Conservation (phyloP, 805 yeast genomes). For the Lachancea quebecensis region DNA sequence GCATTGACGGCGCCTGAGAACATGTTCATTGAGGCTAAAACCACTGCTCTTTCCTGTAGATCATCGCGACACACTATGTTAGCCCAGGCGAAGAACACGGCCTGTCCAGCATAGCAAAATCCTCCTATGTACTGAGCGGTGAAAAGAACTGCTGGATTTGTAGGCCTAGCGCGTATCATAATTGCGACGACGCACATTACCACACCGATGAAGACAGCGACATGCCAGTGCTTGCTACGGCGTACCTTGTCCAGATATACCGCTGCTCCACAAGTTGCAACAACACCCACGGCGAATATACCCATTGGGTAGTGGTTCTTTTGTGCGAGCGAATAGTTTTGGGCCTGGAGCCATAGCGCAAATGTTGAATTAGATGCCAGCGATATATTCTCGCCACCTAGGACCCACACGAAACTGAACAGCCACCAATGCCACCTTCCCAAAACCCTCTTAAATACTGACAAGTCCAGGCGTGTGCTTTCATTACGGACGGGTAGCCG, state of each 20-base stretch:
- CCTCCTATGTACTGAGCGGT: slow-evolving; percentile 48
- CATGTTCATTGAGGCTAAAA: slow-evolving; percentile 54
- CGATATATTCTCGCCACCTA: slow-evolving; percentile 41
- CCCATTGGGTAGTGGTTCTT: slow-evolving; percentile 47
- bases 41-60: slow-evolving; percentile 50
- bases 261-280: slow-evolving; percentile 36
- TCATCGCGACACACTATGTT: slow-evolving; percentile 47
- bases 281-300: slow-evolving; percentile 39
- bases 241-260: slow-evolving; percentile 34
- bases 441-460: slow-evolving; percentile 36
- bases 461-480: slow-evolving; percentile 31
- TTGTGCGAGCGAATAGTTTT: slow-evolving; percentile 34
- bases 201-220: slow-evolving; percentile 37
- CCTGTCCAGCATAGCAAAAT: slow-evolving; percentile 45
- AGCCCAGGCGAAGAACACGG: slow-evolving; percentile 52
- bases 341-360: slow-evolving; percentile 36
- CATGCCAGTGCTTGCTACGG: slow-evolving; percentile 39
- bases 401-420: slow-evolving; percentile 41
- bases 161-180: slow-evolving; percentile 35
- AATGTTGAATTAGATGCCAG: slow-evolving; percentile 37
- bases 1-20: slow-evolving; percentile 50
- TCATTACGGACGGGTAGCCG: slow-evolving; percentile 34
- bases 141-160: slow-evolving; percentile 32
- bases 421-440: slow-evolving; percentile 48
- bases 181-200: slow-evolving; percentile 37